phyloP scores from a whole-genome alignment of 2,329 filamentous ascomycete genomes.

The Apiospora marii region DNA sequence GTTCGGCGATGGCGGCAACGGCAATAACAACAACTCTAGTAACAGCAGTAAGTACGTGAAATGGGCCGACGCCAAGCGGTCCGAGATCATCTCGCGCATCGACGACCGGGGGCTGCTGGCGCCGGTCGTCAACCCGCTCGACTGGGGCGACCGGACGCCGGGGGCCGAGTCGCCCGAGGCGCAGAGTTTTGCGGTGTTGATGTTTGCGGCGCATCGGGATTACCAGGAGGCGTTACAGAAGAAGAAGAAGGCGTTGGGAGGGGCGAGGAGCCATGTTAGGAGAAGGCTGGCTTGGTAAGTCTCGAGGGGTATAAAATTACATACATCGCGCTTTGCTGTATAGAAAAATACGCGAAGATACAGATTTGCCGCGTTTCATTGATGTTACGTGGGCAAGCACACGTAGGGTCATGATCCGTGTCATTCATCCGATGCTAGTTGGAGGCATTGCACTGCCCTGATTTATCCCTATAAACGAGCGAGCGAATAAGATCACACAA shows the following conservation, averaged over 20 bases:
- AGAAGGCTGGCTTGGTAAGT: no score
- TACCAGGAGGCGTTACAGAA: constrained; percentile 28
- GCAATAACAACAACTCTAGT: not conserved
- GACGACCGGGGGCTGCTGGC: constrained; percentile 46
- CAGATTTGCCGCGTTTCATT: no score
- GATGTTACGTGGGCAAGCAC: no score
- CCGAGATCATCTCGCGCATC: constrained; percentile 45
- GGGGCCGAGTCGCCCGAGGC: constrained; percentile 48
- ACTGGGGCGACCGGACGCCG: constrained; percentile 44
- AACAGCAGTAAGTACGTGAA: constrained; percentile 40
- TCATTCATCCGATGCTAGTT: no score
- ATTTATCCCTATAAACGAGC: no score
- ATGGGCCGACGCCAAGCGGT: constrained; percentile 52
- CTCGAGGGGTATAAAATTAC: no score
- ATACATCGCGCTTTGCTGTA: no score
- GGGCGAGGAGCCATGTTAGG: not conserved
- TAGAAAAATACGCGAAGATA: no score
- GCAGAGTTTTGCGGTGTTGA: constrained; percentile 51
- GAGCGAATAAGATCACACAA: no score
- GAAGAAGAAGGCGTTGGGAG: not conserved
- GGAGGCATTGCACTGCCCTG: no score
- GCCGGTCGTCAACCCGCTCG: constrained; percentile 52
- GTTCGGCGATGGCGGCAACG: constrained; percentile 36
- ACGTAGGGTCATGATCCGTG: no score
- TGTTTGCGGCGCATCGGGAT: constrained; percentile 52